Conservation (phyloP, 805 yeast species). For the Yarrowia yakushimensis region DNA sequence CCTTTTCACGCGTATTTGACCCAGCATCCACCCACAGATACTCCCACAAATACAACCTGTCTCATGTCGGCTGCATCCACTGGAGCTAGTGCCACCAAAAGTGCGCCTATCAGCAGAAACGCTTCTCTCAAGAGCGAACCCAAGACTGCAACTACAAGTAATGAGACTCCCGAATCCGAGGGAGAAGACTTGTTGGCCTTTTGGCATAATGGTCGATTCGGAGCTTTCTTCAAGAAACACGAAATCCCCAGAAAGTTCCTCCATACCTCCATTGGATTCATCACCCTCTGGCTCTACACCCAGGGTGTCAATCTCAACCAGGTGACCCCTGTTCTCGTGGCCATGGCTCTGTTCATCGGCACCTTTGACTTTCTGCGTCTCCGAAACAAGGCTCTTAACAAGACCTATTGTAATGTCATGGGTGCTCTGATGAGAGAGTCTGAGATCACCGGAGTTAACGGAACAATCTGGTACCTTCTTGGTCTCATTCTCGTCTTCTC, state of each 20-base stretch:
- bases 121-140: neutral
- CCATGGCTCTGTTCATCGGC: conserved; percentile 55
- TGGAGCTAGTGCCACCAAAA: conserved; percentile 6
- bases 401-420: conserved; percentile 57
- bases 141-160: neutral
- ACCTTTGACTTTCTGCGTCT: conserved; percentile 68
- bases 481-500: conserved; percentile 73
- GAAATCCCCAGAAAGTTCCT: conserved; percentile 86
- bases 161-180: neutral
- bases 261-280: conserved; percentile 84
- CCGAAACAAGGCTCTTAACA: conserved; percentile 57
- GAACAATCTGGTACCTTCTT: conserved; percentile 80
- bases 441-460: conserved; percentile 68
- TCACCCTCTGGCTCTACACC: conserved; percentile 71
- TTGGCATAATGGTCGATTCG: conserved; percentile 36
- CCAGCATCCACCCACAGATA: neutral
- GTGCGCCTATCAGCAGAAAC: conserved; percentile 12
- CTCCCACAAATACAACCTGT: neutral
- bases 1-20: neutral
- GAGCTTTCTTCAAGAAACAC: conserved; percentile 63
- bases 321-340: conserved; percentile 57
- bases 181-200: neutral
- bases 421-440: conserved; percentile 83
- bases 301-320: conserved; percentile 52
- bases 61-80: conserved; percentile 11